Base-by-base conservation (phyloP, 352 stramenopile genomes). In the Globisporangium viniferum region DNA sequence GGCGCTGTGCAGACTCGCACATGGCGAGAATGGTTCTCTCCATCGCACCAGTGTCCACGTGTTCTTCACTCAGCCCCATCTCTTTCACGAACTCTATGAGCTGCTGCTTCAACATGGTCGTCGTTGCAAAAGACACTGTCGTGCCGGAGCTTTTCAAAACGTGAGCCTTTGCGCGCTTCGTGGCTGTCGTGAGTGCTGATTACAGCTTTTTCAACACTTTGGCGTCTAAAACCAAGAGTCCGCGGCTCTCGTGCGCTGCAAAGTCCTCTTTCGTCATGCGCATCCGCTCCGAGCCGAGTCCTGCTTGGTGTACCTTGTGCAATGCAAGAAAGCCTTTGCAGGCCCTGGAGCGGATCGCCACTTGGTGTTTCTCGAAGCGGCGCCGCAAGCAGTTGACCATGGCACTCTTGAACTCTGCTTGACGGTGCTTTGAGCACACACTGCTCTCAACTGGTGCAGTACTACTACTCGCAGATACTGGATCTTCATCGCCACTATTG, bases 241-340 rank as follows among this genome's bases (percentile, higher is more conserved):
- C 84, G 9, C 81, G 75, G 33, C 76, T 59, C 44, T 82, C 74
- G 24, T 79, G 73, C 0, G 81, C 70, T 31, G 39, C 3, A 70
- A 72, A 78, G 62, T 92, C 84, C 58, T 92, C 81, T 5, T 70
- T 67, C 6, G 69, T 81, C 79, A 90, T 88, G 14, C 70, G 64
- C 54, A 86, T 72, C 84, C 84, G 90, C 24, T 92, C 84, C 0
- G 63, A 18, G 5, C 60, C 48, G 36, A 71, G 22, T 10, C 36
- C 8, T 31, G 53, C 6, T 55, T 51, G 3, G 8, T 33, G 35
- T 14, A 53, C 15, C 62, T 12, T n/a, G 29, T 20, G 39, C 60
- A 61, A 31, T 20, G 49, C 5, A 8, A 55, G 12, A 18, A 74
- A 44, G 33, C 57, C 55, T 5, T 39, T 24, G 14, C 63, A 72